phyloP scores from a whole-genome alignment of 1,284 basidiomycete genomes.

The Ceratobasidium sp. region DNA sequence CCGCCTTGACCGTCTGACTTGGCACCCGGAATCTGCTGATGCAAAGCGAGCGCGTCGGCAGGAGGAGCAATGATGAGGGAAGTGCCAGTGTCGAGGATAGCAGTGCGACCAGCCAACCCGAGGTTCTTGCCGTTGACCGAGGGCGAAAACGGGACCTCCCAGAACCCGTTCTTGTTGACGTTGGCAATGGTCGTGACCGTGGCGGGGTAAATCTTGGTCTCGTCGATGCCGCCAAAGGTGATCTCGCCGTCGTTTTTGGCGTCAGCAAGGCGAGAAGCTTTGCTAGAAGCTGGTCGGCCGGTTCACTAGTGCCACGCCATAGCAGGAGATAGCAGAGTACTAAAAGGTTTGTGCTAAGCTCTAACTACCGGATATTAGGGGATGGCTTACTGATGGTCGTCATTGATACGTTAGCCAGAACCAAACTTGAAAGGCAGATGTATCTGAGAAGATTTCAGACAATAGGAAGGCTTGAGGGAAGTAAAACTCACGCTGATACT shows the following conservation, averaged over 20 bases:
- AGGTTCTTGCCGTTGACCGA: slow-evolving; percentile 63
- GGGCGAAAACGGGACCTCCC: slow-evolving; percentile 71
- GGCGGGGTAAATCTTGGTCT: slow-evolving; percentile 64
- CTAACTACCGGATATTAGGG: too few relatives aligned
- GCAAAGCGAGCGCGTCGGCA: slow-evolving; percentile 65
- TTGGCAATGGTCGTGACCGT: slow-evolving; percentile 67
- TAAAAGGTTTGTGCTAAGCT: too few relatives aligned
- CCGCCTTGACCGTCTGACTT: slow-evolving; percentile 65
- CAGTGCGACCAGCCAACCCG: slow-evolving; percentile 66
- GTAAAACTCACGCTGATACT: too few relatives aligned
- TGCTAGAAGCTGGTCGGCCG: too few relatives aligned
- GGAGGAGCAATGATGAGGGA: slow-evolving; percentile 69
- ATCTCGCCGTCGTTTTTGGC: slow-evolving; percentile 79
- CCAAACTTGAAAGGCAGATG: too few relatives aligned
- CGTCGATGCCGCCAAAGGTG: slow-evolving; percentile 83
- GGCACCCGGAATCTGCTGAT: slow-evolving; percentile 68
- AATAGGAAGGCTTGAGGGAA: too few relatives aligned
- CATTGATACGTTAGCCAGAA: too few relatives aligned
- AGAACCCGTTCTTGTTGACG: slow-evolving; percentile 73
- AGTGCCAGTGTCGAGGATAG: slow-evolving; percentile 77
- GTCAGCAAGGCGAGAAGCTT: slow-evolving; percentile 77
- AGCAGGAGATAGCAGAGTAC: too few relatives aligned
- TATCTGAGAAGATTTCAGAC: too few relatives aligned
- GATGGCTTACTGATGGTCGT: too few relatives aligned
- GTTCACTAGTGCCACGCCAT: too few relatives aligned